phyloP scores from a whole-genome alignment of 495 filamentous ascomycete species.

The Neurospora sublineolata region DNA sequence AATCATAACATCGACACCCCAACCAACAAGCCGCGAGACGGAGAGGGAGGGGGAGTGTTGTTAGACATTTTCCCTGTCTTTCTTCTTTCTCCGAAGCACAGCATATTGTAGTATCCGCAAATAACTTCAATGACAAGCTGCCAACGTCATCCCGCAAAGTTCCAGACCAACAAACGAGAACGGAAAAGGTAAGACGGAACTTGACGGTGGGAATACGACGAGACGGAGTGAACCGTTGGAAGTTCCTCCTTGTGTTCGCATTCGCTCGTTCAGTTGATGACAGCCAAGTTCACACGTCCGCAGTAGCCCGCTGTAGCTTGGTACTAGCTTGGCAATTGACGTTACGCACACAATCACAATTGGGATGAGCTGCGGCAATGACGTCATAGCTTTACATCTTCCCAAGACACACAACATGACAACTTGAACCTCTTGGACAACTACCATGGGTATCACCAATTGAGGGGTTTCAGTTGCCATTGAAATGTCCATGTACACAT shows the following conservation, averaged over 20 bases:
- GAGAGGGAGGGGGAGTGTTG: neutral
- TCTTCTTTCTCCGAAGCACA: neutral
- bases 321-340: neutral
- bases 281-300: no score
- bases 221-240: neutral
- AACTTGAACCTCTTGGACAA: neutral
- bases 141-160: neutral
- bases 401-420: neutral
- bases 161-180: neutral
- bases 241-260: neutral
- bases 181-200: neutral
- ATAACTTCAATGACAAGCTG: neutral
- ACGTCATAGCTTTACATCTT: neutral
- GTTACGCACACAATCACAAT: neutral
- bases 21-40: neutral
- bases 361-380: neutral
- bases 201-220: neutral
- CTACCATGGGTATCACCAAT: neutral
- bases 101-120: neutral
- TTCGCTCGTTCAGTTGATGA: neutral
- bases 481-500: neutral
- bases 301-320: neutral
- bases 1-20: neutral
- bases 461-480: neutral
- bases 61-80: neutral